These are phyloP conservation scores for Phytophthora hybrid DNA, from an alignment of 352 stramenopile genomes.

Conservation along the genomic window DNA sequence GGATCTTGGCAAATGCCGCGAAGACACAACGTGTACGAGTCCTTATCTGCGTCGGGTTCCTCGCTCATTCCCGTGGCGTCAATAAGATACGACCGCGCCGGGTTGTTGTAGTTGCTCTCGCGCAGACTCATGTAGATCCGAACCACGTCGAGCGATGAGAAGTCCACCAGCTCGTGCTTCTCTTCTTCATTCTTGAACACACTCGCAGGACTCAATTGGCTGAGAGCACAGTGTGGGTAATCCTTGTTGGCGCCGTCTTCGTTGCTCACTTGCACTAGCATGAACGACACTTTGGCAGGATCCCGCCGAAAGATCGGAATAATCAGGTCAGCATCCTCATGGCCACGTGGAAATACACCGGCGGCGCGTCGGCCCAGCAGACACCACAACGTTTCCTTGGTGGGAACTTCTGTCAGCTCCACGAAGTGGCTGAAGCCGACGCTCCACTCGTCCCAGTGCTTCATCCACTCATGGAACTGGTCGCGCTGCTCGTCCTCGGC, in stretches of 20 bases:
- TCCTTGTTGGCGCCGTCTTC: too few species aligned
- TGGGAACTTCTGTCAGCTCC: neutral
- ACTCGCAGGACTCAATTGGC: neutral
- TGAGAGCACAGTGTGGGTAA: too few species aligned
- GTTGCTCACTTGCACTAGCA: neutral
- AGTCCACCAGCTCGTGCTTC: too few species aligned
- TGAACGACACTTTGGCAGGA: neutral
- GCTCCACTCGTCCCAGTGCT: neutral
- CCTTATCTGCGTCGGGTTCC: neutral
- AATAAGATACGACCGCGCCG: neutral
- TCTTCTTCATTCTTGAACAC: neutral
- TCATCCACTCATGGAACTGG: neutral
- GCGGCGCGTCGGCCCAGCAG: neutral
- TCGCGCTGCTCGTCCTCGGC: too few species aligned
- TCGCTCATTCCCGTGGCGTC: neutral
- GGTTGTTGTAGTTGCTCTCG: too few species aligned
- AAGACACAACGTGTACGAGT: neutral
- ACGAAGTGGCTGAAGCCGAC: neutral
- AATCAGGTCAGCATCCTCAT: neutral
- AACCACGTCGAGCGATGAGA: too few species aligned
- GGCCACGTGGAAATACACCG: neutral
- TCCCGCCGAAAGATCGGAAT: neutral
- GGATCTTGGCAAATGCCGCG: neutral
- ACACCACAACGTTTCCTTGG: neutral
- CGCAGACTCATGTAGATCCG: too few species aligned